A percentile compares a stretch with the other conserved stretches of the same genome.
These are phyloP conservation scores for Cryptococcus maquisensis DNA, from an alignment of 1,284 basidiomycete genomes.

Conservation along the genomic window DNA sequence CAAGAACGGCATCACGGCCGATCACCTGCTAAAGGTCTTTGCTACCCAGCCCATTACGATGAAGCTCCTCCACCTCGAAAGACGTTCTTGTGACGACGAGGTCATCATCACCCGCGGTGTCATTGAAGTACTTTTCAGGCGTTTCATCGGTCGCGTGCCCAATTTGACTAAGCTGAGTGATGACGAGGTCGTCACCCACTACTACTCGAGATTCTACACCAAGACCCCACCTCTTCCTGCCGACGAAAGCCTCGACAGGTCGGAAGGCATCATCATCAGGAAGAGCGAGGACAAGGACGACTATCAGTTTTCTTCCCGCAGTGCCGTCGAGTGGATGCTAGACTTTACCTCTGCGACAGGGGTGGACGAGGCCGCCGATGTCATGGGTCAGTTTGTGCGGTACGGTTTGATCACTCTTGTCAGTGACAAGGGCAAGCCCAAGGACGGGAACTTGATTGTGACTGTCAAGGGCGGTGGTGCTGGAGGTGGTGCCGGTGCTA, in stretches of 20 bases:
- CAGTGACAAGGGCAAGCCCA: conserved; percentile 61
- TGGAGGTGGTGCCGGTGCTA: conserved; percentile 42
- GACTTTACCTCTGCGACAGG: conserved; percentile 96
- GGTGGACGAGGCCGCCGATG: conserved; percentile 93
- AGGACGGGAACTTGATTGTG: conserved; percentile 82
- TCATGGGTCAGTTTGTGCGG: conserved; percentile 94
- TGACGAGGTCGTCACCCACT: conserved; percentile 44
- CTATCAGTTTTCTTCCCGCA: conserved; percentile 78
- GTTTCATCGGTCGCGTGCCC: conserved; percentile 81
- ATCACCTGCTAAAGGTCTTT: conserved; percentile 86
- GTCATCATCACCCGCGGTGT: conserved; percentile 92
- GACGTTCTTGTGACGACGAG: conserved; percentile 89
- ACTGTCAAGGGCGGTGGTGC: conserved; percentile 57
- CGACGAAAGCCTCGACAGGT: conserved; percentile 49
- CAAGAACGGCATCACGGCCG: conserved; percentile 92
- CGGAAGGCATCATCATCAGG: conserved; percentile 49
- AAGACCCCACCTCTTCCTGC: conserved; percentile 23
- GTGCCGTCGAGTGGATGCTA: conserved; percentile 92
- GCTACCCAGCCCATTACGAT: conserved; percentile 93
- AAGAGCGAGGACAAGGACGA: conserved; percentile 48
- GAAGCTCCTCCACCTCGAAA: conserved; percentile 94
- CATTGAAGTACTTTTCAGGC: conserved; percentile 89
- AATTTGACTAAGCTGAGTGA: conserved; percentile 58
- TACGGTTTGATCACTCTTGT: conserved; percentile 86
- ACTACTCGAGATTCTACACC: conserved; percentile 39